Base-by-base conservation (phyloP, 371 early-diverging fungal species). In the Rhizomucor miehei region DNA sequence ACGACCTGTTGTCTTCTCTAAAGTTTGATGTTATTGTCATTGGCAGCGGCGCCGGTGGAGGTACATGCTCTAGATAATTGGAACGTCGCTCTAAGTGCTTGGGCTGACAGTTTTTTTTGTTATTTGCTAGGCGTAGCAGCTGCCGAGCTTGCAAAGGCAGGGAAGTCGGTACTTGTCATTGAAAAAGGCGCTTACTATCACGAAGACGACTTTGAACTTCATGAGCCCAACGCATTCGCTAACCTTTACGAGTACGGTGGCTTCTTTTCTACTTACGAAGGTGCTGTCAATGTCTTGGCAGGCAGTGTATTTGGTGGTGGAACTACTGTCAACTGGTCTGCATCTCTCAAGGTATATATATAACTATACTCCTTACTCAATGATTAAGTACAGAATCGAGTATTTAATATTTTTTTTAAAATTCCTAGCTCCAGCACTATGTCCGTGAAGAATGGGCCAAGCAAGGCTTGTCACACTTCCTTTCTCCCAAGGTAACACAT, bases 1-100 rank as follows among this genome's bases (percentile, higher is more conserved):
- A 65, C 3, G 54, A 65, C 20, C 10, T 52, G 12, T 56, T 65
- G 0, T 58, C 71, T 20, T 61, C 65, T 6, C 53, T 71, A 6
- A 66, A 65, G 6, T 67, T 82, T 43, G 91, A 91, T 57, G 87
- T 78, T 2, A 85, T 89, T 16, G 69, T 91, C 36, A 67, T 91
- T 37, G 91, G 91, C 1, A 83, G 83, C 9, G 91, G 91, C 43
- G 84, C 85, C 35, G 91, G 91, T 47, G 91, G 91, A 36, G 90
- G 73, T 68, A 62, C 58, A 38, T 51, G 14, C n/a, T n/a, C n/a
- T n/a, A n/a, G n/a, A n/a, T n/a, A 14, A 38, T 10, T 38, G 38
- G 9, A 38, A 38, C 38, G 14, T 38, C 10, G 14, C 38, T 38
- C 38, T 9, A 38, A 14, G 38, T 14, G 14, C 38, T 10, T 10